Evolutionary conservation across 768 basidiomycete genomes (phyloP), one percentile per base, ranked within the genome.

Genomic region (Hygrocybe punicea): DNA sequence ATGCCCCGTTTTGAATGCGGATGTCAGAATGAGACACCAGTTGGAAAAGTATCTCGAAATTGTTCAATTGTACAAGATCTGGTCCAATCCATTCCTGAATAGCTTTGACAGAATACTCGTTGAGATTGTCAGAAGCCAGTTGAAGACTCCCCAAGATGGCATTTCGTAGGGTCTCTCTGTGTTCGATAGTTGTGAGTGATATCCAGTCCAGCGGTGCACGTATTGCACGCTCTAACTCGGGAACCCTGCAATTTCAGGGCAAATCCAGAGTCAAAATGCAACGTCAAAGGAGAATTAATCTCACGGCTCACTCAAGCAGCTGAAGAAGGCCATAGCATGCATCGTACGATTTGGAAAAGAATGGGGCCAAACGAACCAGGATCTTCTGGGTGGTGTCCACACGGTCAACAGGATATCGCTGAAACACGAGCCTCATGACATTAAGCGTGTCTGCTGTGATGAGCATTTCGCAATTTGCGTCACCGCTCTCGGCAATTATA

Each of bases 11-110:
- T 56, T 62, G 63, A 29, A 64, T 60, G 36, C 53, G 53, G 23
- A 19, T 49, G 45, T 64, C 35, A 14, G 63, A 55, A 50, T 64
- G 61, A 33, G 46, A 62, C 16, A 51, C 56, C 13, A 64, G 50
- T 16, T 56, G 48, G 35, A 64, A 60, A 34, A 62, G 52, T 35
- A 45, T 56, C 49, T n/a, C 25, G 37, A 62, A 62, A 36, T 64
- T 48, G 49, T 62, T 62, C 36, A 60, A 34, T 36, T 60, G 46
- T 6, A 58, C 56, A 37, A 64, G 63, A 36, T 64, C 63, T 33
- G 61, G 61, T 17, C 63, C 63, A 25, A 64, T 56, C 63, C 63
- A 64, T 21, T 58, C 56, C 34, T 58, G 52, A 23, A 64, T 62
- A 11, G 63, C 63, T 35, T 50, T 39, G 39, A 35, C 58, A 11